phyloP scores from a whole-genome alignment of 1,284 basidiomycete species.

The Pyrrhoderma lamaoense region DNA sequence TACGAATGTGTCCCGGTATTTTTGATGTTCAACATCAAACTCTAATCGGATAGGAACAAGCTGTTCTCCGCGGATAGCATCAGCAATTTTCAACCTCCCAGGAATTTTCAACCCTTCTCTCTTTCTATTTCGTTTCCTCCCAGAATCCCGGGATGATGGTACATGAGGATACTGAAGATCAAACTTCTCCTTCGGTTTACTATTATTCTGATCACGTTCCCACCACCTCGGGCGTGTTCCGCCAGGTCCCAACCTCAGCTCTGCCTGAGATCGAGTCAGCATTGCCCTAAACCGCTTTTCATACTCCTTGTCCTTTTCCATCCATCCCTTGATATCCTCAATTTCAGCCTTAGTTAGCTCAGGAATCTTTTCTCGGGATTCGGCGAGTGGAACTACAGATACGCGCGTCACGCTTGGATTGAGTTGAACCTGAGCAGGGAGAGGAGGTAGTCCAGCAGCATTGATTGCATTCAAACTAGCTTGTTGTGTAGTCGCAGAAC shows the following conservation, averaged over 20 bases:
- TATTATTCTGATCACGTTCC: constrained; percentile 35
- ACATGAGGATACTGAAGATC: constrained; percentile 62
- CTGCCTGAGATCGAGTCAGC: constrained; percentile 23
- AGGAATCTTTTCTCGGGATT: constrained; percentile 48
- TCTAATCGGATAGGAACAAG: constrained; percentile 93
- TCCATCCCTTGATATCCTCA: constrained; percentile 41
- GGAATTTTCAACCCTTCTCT: constrained; percentile 72
- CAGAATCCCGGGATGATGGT: constrained; percentile 30
- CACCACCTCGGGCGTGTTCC: constrained; percentile 36
- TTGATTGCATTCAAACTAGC: constrained; percentile 5
- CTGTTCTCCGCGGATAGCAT: constrained; percentile 61
- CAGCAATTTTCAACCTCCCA: constrained; percentile 47
- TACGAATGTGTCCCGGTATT: constrained; percentile 92
- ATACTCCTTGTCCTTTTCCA: constrained; percentile 41
- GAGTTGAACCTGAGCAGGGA: constrained; percentile 36
- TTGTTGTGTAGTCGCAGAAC: too few species aligned
- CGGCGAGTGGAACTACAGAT: constrained; percentile 52
- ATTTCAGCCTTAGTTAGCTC: constrained; percentile 43
- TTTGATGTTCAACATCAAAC: constrained; percentile 87
- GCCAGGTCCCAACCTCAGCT: constrained; percentile 26
- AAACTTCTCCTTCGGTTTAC: constrained; percentile 42
- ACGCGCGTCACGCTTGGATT: constrained; percentile 60
- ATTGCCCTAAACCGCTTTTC: constrained; percentile 27
- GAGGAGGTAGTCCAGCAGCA: constrained; percentile 23
- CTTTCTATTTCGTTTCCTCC: constrained; percentile 45